A percentile compares a stretch with the other conserved stretches of the same genome.
Evolutionary conservation across 345 rosid genomes (phyloP).

Genomic region (Salix koriyanagi): DNA sequence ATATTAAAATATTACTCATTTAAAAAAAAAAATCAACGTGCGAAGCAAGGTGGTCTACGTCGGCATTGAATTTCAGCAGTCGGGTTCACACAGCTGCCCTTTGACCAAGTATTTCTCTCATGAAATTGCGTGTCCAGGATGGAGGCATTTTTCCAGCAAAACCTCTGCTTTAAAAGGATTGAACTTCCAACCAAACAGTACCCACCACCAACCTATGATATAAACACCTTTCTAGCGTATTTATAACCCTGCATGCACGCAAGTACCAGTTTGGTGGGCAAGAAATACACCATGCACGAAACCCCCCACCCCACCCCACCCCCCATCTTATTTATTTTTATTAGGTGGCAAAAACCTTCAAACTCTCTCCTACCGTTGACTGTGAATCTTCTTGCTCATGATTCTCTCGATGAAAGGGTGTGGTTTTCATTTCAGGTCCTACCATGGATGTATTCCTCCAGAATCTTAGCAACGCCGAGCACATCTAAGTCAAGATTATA

Average conservation of each 20-base stretch:
- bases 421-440: too few species aligned
- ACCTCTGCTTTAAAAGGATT: conserved; percentile 21
- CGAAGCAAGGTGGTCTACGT: too few species aligned
- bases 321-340: too few species aligned
- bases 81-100: not conserved
- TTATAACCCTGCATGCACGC: not conserved
- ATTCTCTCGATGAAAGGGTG: too few species aligned
- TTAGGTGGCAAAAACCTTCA: not conserved
- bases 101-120: too few species aligned
- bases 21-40: too few species aligned
- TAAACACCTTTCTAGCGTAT: not conserved
- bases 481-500: too few species aligned
- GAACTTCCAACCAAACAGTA: conserved; percentile 26
- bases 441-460: too few species aligned
- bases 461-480: too few species aligned
- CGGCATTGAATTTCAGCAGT: too few species aligned
- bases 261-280: not conserved
- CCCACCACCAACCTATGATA: conserved; percentile 8
- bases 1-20: too few species aligned
- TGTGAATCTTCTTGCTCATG: too few species aligned
- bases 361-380: not conserved
- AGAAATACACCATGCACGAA: conserved; percentile 16
- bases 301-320: not conserved
- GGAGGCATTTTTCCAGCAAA: not conserved
- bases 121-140: conserved; percentile 14